Base-by-base conservation (phyloP, 768 basidiomycete genomes). In the Artomyces pyxidatus region DNA sequence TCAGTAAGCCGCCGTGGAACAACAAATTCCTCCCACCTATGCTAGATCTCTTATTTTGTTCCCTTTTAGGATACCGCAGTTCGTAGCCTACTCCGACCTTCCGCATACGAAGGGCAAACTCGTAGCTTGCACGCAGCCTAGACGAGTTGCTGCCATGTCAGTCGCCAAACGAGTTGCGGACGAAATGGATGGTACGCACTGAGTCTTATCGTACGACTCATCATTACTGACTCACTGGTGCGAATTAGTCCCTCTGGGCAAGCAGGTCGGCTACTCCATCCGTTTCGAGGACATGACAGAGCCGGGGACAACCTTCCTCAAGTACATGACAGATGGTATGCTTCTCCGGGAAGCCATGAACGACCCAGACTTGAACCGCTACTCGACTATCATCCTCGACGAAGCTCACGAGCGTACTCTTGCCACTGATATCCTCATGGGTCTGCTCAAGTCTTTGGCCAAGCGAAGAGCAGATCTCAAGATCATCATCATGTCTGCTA, bases 311-410 rank as follows among this genome's bases (percentile, higher is more conserved):
- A 98, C 96, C 0, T 96, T 99, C 68, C 74, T 99, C 55, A 97
- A 96, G 65, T 98, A 99, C 71, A 96, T 98, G 94, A 99, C 96
- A 14, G 96, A 99, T 59, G 96, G 95, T 78, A 96, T 97, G 93
- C 82, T 91, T 48, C 79, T 95, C n/a, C 83, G 93, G 17, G 93
- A 96, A 70, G 93, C 92, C 4, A 99, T 97, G 94, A 90, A 94
- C 67, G 95, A 98, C 66, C 87, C 90, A 8, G 76, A 80, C 17
- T 78, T 98, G 32, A 72, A 76, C 23, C 81, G 93, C 3, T 99
- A 99, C 65, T 95, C 91, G 17, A 97, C 95, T 19, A 93, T 99
- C 68, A 98, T 99, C 59, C 80, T 98, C 49, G 96, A 99, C 65
- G 96, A 99, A 70, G 96, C 92, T 5, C 96, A 99, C 71, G 96